Conservation (phyloP, 2,329 filamentous ascomycete species). For the Colletotrichum horii region DNA sequence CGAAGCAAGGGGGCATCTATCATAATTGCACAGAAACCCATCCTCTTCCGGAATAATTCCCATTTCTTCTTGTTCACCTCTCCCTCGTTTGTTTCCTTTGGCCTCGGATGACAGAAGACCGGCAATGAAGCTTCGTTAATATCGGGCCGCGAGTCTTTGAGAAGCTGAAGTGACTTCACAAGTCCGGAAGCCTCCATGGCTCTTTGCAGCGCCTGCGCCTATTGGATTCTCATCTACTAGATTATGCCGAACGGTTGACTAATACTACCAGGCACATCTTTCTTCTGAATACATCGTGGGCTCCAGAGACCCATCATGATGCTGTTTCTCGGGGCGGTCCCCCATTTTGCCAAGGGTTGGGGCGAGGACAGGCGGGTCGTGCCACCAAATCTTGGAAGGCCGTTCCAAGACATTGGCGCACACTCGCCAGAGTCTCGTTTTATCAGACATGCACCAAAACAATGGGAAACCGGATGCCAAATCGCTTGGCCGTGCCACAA, state of each 20-base stretch:
- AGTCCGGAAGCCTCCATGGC: not conserved
- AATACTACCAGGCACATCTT: not conserved
- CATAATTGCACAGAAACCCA: not conserved
- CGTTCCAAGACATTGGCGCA: not conserved
- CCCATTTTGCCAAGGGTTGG: not conserved
- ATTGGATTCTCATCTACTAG: not conserved
- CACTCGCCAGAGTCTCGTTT: not conserved
- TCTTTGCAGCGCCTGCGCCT: accelerated
- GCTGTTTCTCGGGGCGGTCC: not conserved
- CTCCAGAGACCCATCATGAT: not conserved
- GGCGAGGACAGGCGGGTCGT: not conserved
- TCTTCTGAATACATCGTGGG: not conserved
- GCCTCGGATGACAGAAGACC: accelerated
- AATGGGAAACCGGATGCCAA: not conserved
- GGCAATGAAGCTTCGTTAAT: accelerated
- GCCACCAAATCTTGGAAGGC: not conserved
- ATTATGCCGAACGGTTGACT: no score
- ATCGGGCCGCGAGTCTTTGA: not conserved
- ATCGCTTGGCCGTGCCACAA: not conserved
- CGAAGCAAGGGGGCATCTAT: not conserved
- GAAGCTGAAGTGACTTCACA: not conserved
- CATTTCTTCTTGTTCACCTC: not conserved
- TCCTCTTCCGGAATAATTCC: not conserved
- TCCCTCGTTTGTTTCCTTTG: not conserved
- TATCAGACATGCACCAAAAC: not conserved